Evolutionary conservation across 176 grass and related monocot genomes (phyloP).

Genomic region (Oryza punctata): DNA sequence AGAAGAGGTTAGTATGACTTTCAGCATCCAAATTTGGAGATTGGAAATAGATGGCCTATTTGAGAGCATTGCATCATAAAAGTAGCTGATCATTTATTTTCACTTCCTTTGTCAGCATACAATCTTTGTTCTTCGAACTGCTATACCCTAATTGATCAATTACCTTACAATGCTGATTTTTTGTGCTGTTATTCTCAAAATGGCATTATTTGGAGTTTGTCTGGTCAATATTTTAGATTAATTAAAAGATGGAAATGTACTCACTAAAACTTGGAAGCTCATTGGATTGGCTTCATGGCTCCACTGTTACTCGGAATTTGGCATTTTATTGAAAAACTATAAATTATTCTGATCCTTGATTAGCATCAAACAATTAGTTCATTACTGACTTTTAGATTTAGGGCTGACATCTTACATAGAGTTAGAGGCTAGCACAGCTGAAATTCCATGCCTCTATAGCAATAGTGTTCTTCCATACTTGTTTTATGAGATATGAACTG

Average conservation of each 20-base stretch:
- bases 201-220: background rate
- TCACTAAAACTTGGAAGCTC: background rate
- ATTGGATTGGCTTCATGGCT: background rate
- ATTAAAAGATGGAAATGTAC: background rate
- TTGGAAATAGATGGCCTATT: conserved; percentile 21
- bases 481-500: background rate
- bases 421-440: background rate
- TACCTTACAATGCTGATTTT: background rate
- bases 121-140: background rate
- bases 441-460: background rate
- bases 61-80: background rate
- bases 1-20: conserved; percentile 63
- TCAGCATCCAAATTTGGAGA: background rate
- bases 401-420: background rate
- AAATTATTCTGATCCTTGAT: background rate
- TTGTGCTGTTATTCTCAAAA: background rate
- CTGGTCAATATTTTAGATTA: conserved; percentile 13
- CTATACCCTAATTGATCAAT: conserved; percentile 25
- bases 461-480: background rate
- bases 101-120: background rate
- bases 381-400: background rate
- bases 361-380: background rate
- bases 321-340: background rate
- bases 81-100: background rate
- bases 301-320: background rate